Percentiles rank a stretch among this genome's conserved stretches.
phyloP scores from a whole-genome alignment of 2,329 filamentous ascomycete species.

The Arachnomyces sp. region DNA sequence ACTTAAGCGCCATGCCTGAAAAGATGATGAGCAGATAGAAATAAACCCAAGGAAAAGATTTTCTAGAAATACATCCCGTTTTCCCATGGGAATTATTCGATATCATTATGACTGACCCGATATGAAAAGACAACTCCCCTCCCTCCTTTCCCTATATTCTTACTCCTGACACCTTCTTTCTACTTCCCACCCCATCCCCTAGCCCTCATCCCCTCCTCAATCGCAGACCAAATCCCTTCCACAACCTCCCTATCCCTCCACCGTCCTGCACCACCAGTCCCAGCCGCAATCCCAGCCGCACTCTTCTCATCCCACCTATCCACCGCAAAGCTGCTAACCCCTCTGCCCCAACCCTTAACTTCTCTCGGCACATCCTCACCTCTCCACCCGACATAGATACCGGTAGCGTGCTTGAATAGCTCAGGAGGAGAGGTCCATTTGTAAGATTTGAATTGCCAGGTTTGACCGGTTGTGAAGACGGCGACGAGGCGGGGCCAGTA shows the following conservation, averaged over 20 bases:
- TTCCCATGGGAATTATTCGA: too few species aligned
- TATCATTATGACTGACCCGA: too few species aligned
- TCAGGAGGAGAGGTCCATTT: conserved; percentile 88
- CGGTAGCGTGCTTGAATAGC: conserved; percentile 79
- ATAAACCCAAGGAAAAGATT: too few species aligned
- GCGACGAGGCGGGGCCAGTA: conserved; percentile 95
- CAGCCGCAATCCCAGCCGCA: conserved; percentile 22
- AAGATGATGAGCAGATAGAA: too few species aligned
- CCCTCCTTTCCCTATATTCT: too few species aligned
- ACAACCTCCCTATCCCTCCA: conserved; percentile 92
- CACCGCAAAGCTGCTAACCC: conserved; percentile 70
- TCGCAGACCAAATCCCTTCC: conserved; percentile 81
- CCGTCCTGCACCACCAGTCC: conserved; percentile 31
- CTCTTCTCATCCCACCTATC: conserved; percentile 65
- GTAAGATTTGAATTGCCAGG: conserved; percentile 98
- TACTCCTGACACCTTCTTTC: too few species aligned
- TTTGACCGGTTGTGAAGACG: conserved; percentile 94
- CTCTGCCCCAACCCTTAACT: conserved; percentile 77
- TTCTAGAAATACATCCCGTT: too few species aligned
- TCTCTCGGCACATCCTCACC: conserved; percentile 72
- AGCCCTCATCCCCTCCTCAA: conserved; percentile 79
- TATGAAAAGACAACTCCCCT: too few species aligned
- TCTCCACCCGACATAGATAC: conserved; percentile 85
- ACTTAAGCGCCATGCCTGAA: too few species aligned
- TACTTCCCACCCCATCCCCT: conserved; percentile 59